Evolutionary conservation across 83 land plant genomes (phyloP), one percentile per base, ranked within the genome.

Genomic region (Thuja plicata): DNA sequence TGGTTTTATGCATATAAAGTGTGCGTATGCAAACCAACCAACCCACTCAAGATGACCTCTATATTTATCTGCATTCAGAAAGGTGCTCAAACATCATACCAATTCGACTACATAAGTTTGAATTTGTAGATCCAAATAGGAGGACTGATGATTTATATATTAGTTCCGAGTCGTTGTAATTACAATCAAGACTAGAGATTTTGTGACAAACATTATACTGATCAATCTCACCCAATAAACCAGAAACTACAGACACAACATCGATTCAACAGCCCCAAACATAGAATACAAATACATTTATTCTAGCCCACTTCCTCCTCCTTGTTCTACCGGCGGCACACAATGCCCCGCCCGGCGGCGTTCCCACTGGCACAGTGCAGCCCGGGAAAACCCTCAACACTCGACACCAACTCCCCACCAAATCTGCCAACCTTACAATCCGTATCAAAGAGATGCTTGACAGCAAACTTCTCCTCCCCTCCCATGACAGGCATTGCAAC

Each of bases 401-500:
- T 1, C 0, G 17, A 3, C 86, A 30, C 77, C 77, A 12, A 27
- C 1, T n/a, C 41, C 17, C 10, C 21, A 10, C 38, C 85, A 60
- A 92, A 94, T 43, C 91, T 40, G 2, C 91, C 24, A 12, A 88
- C 95, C 15, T 84, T 87, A 86, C 97, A 96, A 77, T 96, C 94
- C 0, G 93, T 83, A 21, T 92, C 87, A 38, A 96, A 93, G 27
- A 95, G 80, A 54, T 84, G 35, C 12, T 96, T 91, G 7, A 91
- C 30, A 0, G 89, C 73, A 85, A 92, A 96, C 86, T 90, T 86
- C 17, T 88, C 85, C 1, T 89, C 88, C 3, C 97, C 96, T 8
- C 97, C 97, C 91, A 96, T 70, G 11, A 96, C 88, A 38, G 97
- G 95, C 97, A 96, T 96, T 27, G 87, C 86, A 16, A 87, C 92